Percentiles rank a stretch among this genome's conserved stretches.
Conservation (phyloP, 768 basidiomycete genomes). For the Botryobasidium botryosum region DNA sequence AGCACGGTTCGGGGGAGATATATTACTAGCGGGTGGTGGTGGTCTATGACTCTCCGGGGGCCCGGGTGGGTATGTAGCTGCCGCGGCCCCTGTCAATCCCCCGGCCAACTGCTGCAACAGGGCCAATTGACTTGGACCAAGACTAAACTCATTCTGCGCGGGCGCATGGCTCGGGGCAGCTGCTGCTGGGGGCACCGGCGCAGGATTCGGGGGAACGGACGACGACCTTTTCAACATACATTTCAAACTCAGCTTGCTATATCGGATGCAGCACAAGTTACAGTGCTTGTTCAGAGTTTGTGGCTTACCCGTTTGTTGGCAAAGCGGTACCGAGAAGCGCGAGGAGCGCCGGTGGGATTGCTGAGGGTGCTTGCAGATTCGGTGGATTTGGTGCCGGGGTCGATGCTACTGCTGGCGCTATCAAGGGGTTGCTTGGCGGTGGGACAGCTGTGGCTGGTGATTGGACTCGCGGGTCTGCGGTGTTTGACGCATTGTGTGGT, state of each 20-base stretch:
- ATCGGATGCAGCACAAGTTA: background rate
- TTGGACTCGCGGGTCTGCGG: background rate
- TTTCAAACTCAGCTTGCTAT: background rate
- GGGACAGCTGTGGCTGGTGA: background rate
- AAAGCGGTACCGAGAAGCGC: conserved; percentile 2
- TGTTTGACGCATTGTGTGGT: conserved; percentile 2
- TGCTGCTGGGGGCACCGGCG: background rate
- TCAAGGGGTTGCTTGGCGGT: too few species aligned
- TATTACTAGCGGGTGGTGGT: too few species aligned
- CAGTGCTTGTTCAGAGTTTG: background rate
- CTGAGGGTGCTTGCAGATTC: conserved; percentile 11
- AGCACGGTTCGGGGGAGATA: conserved; percentile 1
- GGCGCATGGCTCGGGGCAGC: background rate
- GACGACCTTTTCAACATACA: background rate
- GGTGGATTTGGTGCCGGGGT: conserved; percentile 14
- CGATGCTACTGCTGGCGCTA: conserved; percentile 9
- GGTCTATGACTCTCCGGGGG: background rate
- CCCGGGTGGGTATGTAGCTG: background rate
- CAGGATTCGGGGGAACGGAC: background rate
- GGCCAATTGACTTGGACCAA: conserved; percentile 44
- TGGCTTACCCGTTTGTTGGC: background rate
- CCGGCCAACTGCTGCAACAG: conserved; percentile 63
- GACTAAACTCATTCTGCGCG: background rate
- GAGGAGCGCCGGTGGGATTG: conserved; percentile 13
- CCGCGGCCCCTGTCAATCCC: conserved; percentile 21